These are phyloP conservation scores for Pseudotsuga menziesii DNA, from an alignment of 75 land plant genomes.

Conservation along the genomic window DNA sequence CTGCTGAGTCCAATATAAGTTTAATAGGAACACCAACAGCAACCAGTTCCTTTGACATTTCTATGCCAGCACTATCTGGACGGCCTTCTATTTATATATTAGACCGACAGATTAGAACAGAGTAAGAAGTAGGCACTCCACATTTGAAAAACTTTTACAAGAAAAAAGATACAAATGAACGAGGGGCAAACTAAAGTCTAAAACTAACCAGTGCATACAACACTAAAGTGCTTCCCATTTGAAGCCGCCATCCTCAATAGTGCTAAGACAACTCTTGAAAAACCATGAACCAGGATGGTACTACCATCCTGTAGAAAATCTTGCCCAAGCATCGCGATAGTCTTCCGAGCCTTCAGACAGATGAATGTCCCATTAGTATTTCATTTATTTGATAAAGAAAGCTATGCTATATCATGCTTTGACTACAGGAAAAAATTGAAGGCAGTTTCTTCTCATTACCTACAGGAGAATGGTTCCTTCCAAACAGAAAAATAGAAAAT, in stretches of 20 bases:
- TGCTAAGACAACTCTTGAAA: slow-evolving; percentile 88
- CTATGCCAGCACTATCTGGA: slow-evolving; percentile 83
- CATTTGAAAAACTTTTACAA: neutral
- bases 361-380: neutral
- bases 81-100: slow-evolving; percentile 69
- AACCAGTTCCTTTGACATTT: slow-evolving; percentile 78
- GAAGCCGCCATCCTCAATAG: slow-evolving; percentile 80
- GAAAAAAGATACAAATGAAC: neutral
- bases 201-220: slow-evolving; percentile 87
- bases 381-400: neutral
- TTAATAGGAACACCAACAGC: slow-evolving; percentile 80
- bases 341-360: slow-evolving; percentile 71
- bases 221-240: slow-evolving; percentile 75
- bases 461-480: neutral
- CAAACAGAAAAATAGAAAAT: neutral
- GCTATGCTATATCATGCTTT: neutral
- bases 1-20: slow-evolving; percentile 89
- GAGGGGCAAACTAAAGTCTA: neutral
- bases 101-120: neutral
- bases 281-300: slow-evolving; percentile 89
- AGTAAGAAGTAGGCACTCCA: neutral
- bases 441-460: neutral
- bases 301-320: slow-evolving; percentile 93
- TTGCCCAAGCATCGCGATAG: slow-evolving; percentile 94
- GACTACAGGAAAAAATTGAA: neutral